Conservation (phyloP, 208 protist species). For the Eutreptiella sp. region DNA sequence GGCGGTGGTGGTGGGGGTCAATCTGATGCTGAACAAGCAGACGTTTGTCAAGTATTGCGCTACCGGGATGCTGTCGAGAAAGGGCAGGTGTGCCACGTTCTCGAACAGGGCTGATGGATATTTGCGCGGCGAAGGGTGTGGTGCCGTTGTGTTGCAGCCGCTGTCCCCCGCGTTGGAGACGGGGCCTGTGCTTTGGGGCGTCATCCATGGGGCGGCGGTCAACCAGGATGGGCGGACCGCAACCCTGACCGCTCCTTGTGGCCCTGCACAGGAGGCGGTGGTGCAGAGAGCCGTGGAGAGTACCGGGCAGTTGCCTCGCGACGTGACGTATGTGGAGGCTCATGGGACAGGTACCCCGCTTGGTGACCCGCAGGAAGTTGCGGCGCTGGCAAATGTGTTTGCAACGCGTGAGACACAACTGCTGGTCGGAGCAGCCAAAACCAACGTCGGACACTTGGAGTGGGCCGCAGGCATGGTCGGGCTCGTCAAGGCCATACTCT, state of each 20-base stretch:
- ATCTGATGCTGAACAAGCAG: constrained; percentile 31
- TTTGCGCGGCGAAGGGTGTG: constrained; percentile 49
- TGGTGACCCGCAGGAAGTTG: constrained; percentile 47
- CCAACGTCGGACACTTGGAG: constrained; percentile 40
- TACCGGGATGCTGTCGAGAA: constrained; percentile 38
- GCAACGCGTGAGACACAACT: background rate
- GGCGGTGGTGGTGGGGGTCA: constrained; percentile 19
- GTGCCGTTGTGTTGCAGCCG: constrained; percentile 48
- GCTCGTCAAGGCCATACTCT: constrained; percentile 13
- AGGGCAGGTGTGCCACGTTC: constrained; percentile 55
- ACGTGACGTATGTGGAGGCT: constrained; percentile 41
- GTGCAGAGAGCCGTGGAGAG: constrained; percentile 27
- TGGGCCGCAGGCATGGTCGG: constrained; percentile 36
- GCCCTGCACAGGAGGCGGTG: constrained; percentile 26
- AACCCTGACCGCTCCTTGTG: constrained; percentile 27
- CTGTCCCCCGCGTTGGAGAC: constrained; percentile 9
- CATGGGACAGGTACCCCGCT: constrained; percentile 47
- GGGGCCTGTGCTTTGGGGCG: constrained; percentile 9
- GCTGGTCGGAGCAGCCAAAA: constrained; percentile 34
- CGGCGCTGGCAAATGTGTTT: constrained; percentile 10
- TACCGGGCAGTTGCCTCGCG: constrained; percentile 23
- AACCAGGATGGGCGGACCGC: constrained; percentile 48
- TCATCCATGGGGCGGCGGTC: constrained; percentile 35
- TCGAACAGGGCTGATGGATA: constrained; percentile 60
- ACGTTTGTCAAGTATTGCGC: constrained; percentile 31